A percentile compares a stretch with the other conserved stretches of the same genome.
Evolutionary conservation across 176 grass and related monocot species (phyloP).

Genomic region (Zea luxurians): DNA sequence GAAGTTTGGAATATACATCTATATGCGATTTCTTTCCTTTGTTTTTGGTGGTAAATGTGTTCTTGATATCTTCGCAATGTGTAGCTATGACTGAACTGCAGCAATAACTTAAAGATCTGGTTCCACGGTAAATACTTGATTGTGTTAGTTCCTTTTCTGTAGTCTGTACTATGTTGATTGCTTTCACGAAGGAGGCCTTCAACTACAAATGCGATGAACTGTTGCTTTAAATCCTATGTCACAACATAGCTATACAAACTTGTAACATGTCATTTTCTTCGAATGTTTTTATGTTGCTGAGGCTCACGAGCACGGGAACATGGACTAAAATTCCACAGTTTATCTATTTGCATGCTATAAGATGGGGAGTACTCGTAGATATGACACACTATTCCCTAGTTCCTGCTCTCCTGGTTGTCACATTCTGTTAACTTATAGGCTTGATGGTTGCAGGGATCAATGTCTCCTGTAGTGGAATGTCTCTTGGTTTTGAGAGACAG

Average conservation of each 20-base stretch:
- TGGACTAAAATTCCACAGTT: background rate
- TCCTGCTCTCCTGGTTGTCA: background rate
- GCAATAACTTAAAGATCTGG: background rate
- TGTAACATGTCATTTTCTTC: conserved; percentile 10
- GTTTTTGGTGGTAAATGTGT: background rate
- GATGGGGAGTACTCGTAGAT: background rate
- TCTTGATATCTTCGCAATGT: background rate
- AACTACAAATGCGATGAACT: conserved; percentile 8
- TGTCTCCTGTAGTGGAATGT: conserved; percentile 72
- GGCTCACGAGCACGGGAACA: background rate
- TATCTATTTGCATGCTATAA: conserved; percentile 16
- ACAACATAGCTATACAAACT: conserved; percentile 7
- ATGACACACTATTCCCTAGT: background rate
- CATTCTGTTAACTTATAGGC: conserved; percentile 27
- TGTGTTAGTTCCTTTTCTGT: background rate
- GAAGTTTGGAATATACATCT: background rate
- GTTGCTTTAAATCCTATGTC: conserved; percentile 13
- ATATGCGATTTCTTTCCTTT: background rate
- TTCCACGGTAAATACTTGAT: background rate
- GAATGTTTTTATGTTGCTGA: background rate
- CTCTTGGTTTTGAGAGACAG: conserved; percentile 75
- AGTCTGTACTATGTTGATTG: background rate
- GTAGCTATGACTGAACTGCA: background rate
- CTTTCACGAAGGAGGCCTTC: conserved; percentile 1
- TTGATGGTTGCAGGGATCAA: conserved; percentile 63